These are phyloP conservation scores for Novymonas esmeraldas DNA, from an alignment of 208 protist species.

Conservation along the genomic window DNA sequence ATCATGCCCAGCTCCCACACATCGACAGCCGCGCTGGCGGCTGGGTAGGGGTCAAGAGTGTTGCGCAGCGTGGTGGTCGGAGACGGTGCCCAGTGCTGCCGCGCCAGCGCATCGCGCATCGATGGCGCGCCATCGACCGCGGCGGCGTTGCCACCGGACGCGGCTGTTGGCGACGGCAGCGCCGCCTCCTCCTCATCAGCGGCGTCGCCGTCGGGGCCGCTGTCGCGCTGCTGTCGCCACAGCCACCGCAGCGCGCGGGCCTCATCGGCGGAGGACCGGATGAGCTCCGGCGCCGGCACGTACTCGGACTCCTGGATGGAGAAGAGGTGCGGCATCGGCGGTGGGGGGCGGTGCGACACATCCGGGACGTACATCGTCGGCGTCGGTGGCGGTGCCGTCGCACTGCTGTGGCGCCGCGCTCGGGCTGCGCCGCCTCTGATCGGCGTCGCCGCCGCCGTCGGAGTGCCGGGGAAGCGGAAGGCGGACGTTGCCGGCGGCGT, in stretches of 20 bases:
- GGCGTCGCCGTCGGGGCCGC: not conserved
- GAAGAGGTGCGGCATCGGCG: constrained; percentile 22
- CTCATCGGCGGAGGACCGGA: constrained; percentile 21
- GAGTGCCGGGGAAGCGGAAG: no score
- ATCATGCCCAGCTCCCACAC: constrained; percentile 83
- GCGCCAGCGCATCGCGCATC: constrained; percentile 17
- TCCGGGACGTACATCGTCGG: constrained; percentile 16
- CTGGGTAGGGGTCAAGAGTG: constrained; percentile 29
- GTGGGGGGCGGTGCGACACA: constrained; percentile 1
- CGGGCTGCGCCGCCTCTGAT: no score
- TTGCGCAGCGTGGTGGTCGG: constrained; percentile 28
- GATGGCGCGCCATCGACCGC: not conserved
- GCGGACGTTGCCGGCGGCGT: not conserved
- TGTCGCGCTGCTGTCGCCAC: constrained; percentile 19
- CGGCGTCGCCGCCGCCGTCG: no score
- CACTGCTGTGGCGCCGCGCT: not conserved
- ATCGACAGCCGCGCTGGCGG: constrained; percentile 40
- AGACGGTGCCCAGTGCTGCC: constrained; percentile 2
- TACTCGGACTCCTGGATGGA: constrained; percentile 32
- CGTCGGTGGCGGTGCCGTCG: not conserved
- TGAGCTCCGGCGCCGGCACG: constrained; percentile 31
- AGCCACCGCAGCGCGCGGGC: constrained; percentile 17
- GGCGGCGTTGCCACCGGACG: not conserved
- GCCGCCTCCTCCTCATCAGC: not conserved
- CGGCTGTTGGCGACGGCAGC: no score